A percentile compares a stretch with the other conserved stretches of the same genome.
These are phyloP conservation scores for Lasiosphaeria ovina DNA, from an alignment of 495 filamentous ascomycete genomes.

Conservation along the genomic window DNA sequence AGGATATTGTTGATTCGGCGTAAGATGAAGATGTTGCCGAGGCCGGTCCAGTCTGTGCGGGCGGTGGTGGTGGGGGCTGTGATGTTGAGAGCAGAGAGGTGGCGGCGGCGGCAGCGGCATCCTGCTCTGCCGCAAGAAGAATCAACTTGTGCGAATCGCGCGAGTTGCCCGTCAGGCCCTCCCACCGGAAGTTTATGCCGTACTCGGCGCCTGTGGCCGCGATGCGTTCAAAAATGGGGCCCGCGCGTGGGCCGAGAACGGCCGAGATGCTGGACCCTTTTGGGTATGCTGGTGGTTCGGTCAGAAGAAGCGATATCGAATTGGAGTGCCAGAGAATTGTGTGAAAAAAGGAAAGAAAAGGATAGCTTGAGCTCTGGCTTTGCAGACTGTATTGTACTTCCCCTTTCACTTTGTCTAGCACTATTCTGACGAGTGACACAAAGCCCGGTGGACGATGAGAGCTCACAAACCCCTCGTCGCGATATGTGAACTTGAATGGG, in stretches of 20 bases:
- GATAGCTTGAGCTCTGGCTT: background rate
- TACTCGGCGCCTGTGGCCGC: slow-evolving; percentile 13
- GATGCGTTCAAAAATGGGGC: slow-evolving; percentile 23
- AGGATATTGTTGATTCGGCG: background rate
- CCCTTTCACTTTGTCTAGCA: no score
- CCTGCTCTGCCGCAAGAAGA: slow-evolving; percentile 60
- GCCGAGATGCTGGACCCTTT: slow-evolving; percentile 14
- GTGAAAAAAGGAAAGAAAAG: slow-evolving; percentile 1
- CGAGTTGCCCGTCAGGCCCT: slow-evolving; percentile 71
- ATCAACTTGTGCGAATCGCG: slow-evolving; percentile 75
- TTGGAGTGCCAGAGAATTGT: background rate
- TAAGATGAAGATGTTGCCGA: background rate
- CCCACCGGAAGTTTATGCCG: slow-evolving; percentile 69
- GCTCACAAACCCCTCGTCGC: no score
- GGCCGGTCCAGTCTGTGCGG: background rate
- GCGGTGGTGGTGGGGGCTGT: background rate
- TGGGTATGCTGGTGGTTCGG: slow-evolving; percentile 10
- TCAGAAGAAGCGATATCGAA: background rate
- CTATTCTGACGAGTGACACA: no score
- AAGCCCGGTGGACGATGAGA: no score
- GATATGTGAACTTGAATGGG: background rate
- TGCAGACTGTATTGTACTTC: no score
- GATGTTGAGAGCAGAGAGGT: background rate
- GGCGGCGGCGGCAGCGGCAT: slow-evolving; percentile 28
- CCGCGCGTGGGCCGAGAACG: slow-evolving; percentile 15